Evolutionary conservation across 306 rosid genomes (phyloP).

Genomic region (Hippophae rhamnoides): DNA sequence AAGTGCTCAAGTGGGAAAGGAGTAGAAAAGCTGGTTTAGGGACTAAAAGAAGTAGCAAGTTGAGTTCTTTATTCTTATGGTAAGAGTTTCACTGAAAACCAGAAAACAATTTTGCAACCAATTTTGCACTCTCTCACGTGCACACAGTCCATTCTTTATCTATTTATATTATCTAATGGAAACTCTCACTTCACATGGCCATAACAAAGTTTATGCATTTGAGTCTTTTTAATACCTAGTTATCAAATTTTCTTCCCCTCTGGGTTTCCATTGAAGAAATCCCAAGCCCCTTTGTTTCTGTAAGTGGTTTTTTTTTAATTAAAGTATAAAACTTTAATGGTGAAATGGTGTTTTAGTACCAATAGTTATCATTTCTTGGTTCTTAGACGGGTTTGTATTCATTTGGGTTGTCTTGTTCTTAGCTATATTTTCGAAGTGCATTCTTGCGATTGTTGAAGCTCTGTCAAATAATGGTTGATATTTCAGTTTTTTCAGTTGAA

Average conservation of each 20-base stretch:
- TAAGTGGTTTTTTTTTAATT: constrained; percentile 20
- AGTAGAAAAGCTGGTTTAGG: constrained; percentile 26
- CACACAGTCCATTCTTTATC: constrained; percentile 29
- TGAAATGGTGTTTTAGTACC: constrained; percentile 6
- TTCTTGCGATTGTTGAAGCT: constrained; percentile 16
- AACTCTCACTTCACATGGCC: constrained; percentile 28
- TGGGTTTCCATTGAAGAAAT: constrained; percentile 18
- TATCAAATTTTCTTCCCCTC: constrained; percentile 3
- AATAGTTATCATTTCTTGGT: constrained; percentile 13
- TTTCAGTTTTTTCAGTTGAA: constrained; percentile 13
- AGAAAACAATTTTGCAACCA: constrained; percentile 41
- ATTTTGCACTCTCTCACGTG: constrained; percentile 42
- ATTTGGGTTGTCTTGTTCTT: constrained; percentile 7
- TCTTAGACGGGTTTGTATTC: constrained; percentile 13
- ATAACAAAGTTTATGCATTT: constrained; percentile 22
- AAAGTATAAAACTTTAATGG: constrained; percentile 12
- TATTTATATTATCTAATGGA: constrained; percentile 15
- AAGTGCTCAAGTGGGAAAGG: constrained; percentile 20
- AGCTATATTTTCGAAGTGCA: neutral
- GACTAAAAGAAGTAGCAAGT: constrained; percentile 40
- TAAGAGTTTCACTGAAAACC: constrained; percentile 63
- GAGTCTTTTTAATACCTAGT: constrained; percentile 11
- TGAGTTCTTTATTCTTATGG: constrained; percentile 34
- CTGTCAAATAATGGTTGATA: constrained; percentile 6
- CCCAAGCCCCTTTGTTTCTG: constrained; percentile 11